Conservation (phyloP, 192 early-diverging fungal genomes). For the Ambispora gerdemannii region DNA sequence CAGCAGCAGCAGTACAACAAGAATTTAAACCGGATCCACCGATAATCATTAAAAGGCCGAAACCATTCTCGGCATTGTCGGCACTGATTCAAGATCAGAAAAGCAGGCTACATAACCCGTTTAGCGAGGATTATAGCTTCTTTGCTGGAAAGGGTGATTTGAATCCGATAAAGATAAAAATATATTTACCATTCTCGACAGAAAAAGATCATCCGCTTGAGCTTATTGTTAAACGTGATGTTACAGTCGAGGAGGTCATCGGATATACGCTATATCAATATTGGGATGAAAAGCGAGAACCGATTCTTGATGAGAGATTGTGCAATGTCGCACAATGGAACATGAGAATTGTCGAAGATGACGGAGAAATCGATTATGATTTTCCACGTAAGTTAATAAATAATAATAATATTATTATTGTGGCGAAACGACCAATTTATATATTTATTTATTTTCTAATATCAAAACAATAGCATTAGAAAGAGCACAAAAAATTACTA, state of each 20-base stretch:
- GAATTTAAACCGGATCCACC: constrained; percentile 25
- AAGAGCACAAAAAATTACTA: constrained; percentile 76
- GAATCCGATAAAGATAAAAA: constrained; percentile 55
- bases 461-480: constrained; percentile 75
- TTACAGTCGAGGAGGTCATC: constrained; percentile 90
- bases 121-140: constrained; percentile 63
- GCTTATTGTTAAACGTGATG: constrained; percentile 72
- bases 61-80: constrained; percentile 55
- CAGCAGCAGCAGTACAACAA: constrained; percentile 1
- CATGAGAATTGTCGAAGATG: constrained; percentile 90
- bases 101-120: constrained; percentile 59
- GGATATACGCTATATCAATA: constrained; percentile 90
- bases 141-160: constrained; percentile 62
- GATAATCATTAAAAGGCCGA: constrained; percentile 28
- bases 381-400: constrained; percentile 67
- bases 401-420: neutral
- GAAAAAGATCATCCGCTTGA: constrained; percentile 50
- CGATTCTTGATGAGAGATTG: constrained; percentile 58
- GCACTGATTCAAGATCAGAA: constrained; percentile 62
- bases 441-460: neutral
- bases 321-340: constrained; percentile 80
- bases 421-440: too few species aligned
- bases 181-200: constrained; percentile 59
- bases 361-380: constrained; percentile 95
- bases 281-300: constrained; percentile 62